Conservation (phyloP, 2,329 filamentous ascomycete species). For the Penicillium occitanis region DNA sequence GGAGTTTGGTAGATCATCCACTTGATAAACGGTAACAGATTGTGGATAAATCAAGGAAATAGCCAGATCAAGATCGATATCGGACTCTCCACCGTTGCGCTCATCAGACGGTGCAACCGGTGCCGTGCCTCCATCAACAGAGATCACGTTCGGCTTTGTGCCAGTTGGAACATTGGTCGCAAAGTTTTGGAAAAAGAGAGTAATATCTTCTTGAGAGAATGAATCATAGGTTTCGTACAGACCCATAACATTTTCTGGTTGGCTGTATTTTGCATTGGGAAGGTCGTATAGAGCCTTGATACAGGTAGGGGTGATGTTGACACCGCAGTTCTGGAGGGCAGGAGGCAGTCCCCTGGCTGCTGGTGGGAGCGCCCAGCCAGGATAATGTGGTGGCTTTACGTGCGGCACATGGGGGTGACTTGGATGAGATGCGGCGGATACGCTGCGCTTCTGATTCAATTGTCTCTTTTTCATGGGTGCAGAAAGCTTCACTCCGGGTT, state of each 20-base stretch:
- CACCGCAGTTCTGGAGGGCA: conserved; percentile 13
- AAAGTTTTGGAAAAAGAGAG: conserved; percentile 17
- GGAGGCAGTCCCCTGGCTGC: conserved; percentile 9
- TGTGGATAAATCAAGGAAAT: conserved; percentile 17
- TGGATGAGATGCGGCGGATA: neutral
- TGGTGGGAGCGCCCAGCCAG: conserved; percentile 5
- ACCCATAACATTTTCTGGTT: conserved; percentile 18
- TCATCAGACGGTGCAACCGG: conserved; percentile 5
- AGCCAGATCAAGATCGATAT: conserved; percentile 17
- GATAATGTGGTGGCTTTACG: neutral
- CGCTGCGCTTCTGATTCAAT: conserved; percentile 2
- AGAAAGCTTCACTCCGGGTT: conserved; percentile 17
- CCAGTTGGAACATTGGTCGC: conserved; percentile 8
- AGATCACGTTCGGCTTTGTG: conserved; percentile 17
- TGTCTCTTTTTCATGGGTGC: conserved; percentile 15
- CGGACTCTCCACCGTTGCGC: conserved; percentile 19
- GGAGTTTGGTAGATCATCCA: conserved; percentile 16
- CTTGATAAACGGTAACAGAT: conserved; percentile 15
- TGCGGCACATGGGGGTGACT: neutral
- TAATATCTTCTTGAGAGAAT: conserved; percentile 17
- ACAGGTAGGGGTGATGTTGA: conserved; percentile 18
- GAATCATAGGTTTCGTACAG: conserved; percentile 13
- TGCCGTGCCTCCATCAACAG: conserved; percentile 17
- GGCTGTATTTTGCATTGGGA: conserved; percentile 7
- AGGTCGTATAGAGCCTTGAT: conserved; percentile 16